Base-by-base conservation (phyloP, 202 grass and related monocot species). In the Musa balbisiana region DNA sequence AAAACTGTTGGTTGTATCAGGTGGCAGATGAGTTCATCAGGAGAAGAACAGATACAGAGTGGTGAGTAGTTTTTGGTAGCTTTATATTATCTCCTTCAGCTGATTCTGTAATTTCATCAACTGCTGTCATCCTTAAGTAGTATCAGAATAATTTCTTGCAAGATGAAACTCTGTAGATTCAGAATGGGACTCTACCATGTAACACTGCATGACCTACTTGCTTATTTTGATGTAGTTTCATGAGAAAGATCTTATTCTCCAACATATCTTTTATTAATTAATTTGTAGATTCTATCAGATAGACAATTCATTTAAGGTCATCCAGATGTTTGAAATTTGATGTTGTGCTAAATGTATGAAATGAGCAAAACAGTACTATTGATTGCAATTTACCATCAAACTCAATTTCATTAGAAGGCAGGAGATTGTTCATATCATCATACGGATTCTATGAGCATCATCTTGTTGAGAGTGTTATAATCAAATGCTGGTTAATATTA, bases 1-100 rank as follows among this genome's bases (percentile, higher is more conserved):
- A 6, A 50, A n/a, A 51, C 16, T 12, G 49, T 70, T 69, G 23
- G 17, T 51, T 70, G 17, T 55, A 74, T 52, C 82, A 99, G 95
- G 91, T 99, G 51, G 85, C 91, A 43, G 89, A 99, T 82, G 95
- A 99, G 80, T 95, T 99, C 85, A 80, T 95, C 69, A 90, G 80
- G 74, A 82, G 95, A 78, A 83, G 95, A 80, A 84, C 79, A 58
- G 89, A 99, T 54, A 99, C 91, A 11, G 95, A 99, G 87, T 92
- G 91, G 95, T 99, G 80, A 78, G 80, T 65, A 73, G 76, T 49
- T 11, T 11, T 59, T 73, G 66, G 11, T 33, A 16, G 1, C 58
- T 72, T 19, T 29, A 27, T 74, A 72, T 26, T 53, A 33, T 62
- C 4, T 17, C 12, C 50, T 72, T 23, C 15, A 3, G 14, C 27